These are phyloP conservation scores for Fusarium sp. DNA, from an alignment of 2,329 filamentous ascomycete species.

Conservation along the genomic window DNA sequence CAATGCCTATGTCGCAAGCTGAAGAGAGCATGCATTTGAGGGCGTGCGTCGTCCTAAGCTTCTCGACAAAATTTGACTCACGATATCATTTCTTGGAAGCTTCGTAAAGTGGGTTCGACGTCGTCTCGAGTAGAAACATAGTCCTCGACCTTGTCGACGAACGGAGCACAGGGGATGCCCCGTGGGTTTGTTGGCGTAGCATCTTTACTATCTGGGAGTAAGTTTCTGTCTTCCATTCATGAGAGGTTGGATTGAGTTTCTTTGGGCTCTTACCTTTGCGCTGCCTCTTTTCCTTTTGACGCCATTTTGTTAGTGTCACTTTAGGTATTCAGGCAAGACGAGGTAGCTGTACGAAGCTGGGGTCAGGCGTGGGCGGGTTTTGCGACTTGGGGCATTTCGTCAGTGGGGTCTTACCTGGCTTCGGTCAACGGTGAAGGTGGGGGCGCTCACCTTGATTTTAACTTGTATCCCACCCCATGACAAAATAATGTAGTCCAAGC, in stretches of 20 bases:
- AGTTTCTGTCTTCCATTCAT: constrained; percentile 9
- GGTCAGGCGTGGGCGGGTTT: constrained; percentile 41
- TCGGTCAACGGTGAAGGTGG: constrained; percentile 47
- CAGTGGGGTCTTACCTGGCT: constrained; percentile 45
- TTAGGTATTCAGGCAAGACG: constrained; percentile 34
- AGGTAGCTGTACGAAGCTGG: constrained; percentile 40
- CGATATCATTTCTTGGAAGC: constrained; percentile 95
- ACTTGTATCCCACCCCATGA: background rate
- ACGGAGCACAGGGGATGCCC: constrained; percentile 85
- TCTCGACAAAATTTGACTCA: constrained; percentile 57
- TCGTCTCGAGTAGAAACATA: constrained; percentile 83
- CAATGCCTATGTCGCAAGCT: constrained; percentile 6
- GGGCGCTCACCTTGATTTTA: constrained; percentile 32
- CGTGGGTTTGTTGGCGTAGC: constrained; percentile 77
- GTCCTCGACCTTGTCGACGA: constrained; percentile 89
- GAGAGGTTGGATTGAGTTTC: background rate
- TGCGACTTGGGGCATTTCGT: constrained; percentile 49
- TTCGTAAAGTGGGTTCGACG: constrained; percentile 83
- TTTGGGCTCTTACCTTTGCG: constrained; percentile 48
- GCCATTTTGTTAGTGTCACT: constrained; percentile 52
- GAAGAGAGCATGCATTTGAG: constrained; percentile 22
- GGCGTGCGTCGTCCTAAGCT: constrained; percentile 10
- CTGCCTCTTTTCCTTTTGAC: constrained; percentile 54
- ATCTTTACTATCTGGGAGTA: constrained; percentile 54
- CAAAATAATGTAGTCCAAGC: background rate